Conservation (phyloP, 1,139 yeast species). For the Zygosaccharomyces sapae region DNA sequence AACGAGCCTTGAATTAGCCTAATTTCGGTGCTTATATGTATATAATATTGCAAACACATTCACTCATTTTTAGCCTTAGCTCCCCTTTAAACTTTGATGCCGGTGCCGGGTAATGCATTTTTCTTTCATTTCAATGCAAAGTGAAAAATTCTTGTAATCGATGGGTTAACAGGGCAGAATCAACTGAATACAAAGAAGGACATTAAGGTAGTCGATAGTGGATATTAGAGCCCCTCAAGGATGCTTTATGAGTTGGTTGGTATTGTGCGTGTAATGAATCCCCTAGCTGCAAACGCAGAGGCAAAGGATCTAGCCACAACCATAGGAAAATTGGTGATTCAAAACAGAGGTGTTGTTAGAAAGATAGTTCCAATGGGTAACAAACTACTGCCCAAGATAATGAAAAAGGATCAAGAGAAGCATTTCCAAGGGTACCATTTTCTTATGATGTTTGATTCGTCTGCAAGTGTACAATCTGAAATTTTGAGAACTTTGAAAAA, state of each 20-base stretch:
- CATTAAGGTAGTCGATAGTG: no score
- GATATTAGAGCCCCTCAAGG: neutral
- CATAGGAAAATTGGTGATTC: slow-evolving; percentile 74
- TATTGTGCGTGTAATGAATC: slow-evolving; percentile 72
- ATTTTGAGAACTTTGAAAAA: slow-evolving; percentile 71
- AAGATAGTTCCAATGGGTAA: slow-evolving; percentile 77
- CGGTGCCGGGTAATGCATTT: neutral
- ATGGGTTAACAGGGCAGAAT: no score
- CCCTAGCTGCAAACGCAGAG: slow-evolving; percentile 52
- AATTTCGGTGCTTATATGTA: no score
- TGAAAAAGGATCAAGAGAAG: slow-evolving; percentile 80
- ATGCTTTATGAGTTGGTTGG: slow-evolving; percentile 93
- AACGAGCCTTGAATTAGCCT: neutral
- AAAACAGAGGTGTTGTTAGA: slow-evolving; percentile 89
- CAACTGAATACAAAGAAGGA: no score
- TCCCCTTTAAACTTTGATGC: neutral
- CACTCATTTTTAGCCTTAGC: no score
- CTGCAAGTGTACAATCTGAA: slow-evolving; percentile 82
- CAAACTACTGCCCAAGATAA: slow-evolving; percentile 71
- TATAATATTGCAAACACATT: no score
- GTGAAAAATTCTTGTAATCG: neutral
- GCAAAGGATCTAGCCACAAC: slow-evolving; percentile 67
- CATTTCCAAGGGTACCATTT: slow-evolving; percentile 91
- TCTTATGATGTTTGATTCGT: slow-evolving; percentile 78
- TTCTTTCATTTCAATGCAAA: neutral